Base-by-base conservation (phyloP, 441 rosid species). In the Croton laevigatus region DNA sequence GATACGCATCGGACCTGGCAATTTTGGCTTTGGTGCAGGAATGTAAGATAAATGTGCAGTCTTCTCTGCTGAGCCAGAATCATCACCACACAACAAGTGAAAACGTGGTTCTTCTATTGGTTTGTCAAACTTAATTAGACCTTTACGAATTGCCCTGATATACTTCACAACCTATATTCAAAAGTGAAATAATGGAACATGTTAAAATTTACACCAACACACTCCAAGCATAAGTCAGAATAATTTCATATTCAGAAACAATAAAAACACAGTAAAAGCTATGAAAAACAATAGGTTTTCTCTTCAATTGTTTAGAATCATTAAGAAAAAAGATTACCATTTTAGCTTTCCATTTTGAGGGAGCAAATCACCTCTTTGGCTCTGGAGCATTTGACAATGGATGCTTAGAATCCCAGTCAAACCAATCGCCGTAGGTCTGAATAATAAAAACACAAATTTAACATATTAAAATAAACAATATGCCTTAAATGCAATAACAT, bases 341-440 rank as follows among this genome's bases (percentile, higher is more conserved):
- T 83, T 89, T 90, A 73, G 85, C 85, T 80, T 94, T 96, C 94
- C 91, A 92, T 76, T 86, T 92, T 22, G 99, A 94, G 70, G 96
- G 98, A 66, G 87, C 82, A 71, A 94, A 92, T 59, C 97, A 83
- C 73, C 96, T 81, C 79, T 92, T 94, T 42, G 99, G 98, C 73
- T 94, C 98, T 9, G 97, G 98, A 55, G 99, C 99, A 85, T 87
- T 89, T 72, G 99, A 92, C 52, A 94, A 75, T 60, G 98, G 99
- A 80, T 90, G 99, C 79, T 79, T 84, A 0, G 96, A 85, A 73
- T 89, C 87, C 83, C 90, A 85, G 77, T 92, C 81, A 76, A 94
- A 89, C 96, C 97, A 92, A 68, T 94, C 98, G n/a, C 86, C 85
- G 79, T 92, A 90, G 71, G 86, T 85, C 99, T 94, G 90, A 75